Conservation (phyloP, 225 moss, liverwort and hornwort genomes). For the Sphagnum contortum region DNA sequence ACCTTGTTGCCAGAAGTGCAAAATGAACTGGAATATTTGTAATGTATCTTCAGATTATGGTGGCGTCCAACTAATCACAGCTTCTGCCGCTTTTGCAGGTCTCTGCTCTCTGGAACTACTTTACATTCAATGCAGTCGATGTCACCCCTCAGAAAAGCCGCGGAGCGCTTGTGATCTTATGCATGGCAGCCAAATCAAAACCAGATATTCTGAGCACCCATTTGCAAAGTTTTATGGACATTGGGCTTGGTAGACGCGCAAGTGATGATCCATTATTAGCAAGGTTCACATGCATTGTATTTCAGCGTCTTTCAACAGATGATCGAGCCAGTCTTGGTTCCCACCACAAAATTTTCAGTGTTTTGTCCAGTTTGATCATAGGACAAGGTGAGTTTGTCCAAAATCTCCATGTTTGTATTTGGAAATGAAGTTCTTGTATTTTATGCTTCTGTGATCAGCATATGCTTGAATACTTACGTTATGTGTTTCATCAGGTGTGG, state of each 20-base stretch:
- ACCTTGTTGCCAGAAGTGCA: no score
- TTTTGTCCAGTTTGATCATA: slow-evolving; percentile 68
- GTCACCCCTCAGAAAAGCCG: slow-evolving; percentile 79
- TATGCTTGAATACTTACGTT: no score
- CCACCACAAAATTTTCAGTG: slow-evolving; percentile 70
- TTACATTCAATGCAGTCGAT: slow-evolving; percentile 76
- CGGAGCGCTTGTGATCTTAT: slow-evolving; percentile 71
- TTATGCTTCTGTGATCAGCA: no score
- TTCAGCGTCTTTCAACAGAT: slow-evolving; percentile 72
- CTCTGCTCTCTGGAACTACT: slow-evolving; percentile 83
- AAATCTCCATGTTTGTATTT: no score
- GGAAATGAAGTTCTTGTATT: no score
- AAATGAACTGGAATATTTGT: not conserved
- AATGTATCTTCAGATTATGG: not conserved
- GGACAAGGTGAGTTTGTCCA: slow-evolving; percentile 32
- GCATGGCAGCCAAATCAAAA: slow-evolving; percentile 88
- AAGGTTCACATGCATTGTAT: slow-evolving; percentile 83
- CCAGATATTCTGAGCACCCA: slow-evolving; percentile 75
- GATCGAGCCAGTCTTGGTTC: slow-evolving; percentile 55
- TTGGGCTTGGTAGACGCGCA: slow-evolving; percentile 94
- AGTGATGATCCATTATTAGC: slow-evolving; percentile 87
- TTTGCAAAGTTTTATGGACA: slow-evolving; percentile 85
- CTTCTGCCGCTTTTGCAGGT: slow-evolving; percentile 46
- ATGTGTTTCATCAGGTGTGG: no score
- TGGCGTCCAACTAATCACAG: no score